Percentiles rank a stretch among this genome's conserved stretches.
phyloP scores from a whole-genome alignment of 2,329 filamentous ascomycete genomes.

The Epichloe glyceriae region DNA sequence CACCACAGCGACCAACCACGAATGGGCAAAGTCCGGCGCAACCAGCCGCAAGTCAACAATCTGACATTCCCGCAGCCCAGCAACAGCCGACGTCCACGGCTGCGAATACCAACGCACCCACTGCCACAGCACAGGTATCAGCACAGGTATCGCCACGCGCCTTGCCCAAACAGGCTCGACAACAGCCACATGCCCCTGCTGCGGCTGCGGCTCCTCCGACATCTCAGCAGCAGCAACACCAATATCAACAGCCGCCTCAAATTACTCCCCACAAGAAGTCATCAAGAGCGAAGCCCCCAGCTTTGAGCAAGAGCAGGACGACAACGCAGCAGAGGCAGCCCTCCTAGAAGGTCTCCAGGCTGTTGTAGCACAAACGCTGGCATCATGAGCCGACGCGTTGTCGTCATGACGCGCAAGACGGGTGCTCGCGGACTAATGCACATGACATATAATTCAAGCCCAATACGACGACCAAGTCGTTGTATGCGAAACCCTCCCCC shows the following conservation, averaged over 20 bases:
- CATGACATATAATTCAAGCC: neutral
- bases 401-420: neutral
- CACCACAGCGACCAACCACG: neutral
- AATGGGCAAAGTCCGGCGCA: slow-evolving; percentile 1
- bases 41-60: neutral
- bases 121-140: neutral
- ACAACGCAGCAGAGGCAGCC: slow-evolving; percentile 22
- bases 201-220: neutral
- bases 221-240: neutral
- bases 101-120: neutral
- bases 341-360: slow-evolving; percentile 23
- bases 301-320: slow-evolving; percentile 12
- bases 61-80: neutral
- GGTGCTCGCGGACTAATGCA: neutral
- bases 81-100: neutral
- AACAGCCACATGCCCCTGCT: neutral
- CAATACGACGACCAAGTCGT: too few species aligned
- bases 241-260: slow-evolving; percentile 3
- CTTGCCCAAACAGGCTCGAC: neutral
- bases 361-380: slow-evolving; percentile 17
- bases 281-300: slow-evolving; percentile 12
- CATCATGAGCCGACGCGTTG: slow-evolving; percentile 5
- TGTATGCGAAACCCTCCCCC: too few species aligned
- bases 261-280: slow-evolving; percentile 11
- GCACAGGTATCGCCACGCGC: neutral